Evolutionary conservation across 495 filamentous ascomycete genomes (phyloP).

Genomic region (Barbatosphaeria neglecta): DNA sequence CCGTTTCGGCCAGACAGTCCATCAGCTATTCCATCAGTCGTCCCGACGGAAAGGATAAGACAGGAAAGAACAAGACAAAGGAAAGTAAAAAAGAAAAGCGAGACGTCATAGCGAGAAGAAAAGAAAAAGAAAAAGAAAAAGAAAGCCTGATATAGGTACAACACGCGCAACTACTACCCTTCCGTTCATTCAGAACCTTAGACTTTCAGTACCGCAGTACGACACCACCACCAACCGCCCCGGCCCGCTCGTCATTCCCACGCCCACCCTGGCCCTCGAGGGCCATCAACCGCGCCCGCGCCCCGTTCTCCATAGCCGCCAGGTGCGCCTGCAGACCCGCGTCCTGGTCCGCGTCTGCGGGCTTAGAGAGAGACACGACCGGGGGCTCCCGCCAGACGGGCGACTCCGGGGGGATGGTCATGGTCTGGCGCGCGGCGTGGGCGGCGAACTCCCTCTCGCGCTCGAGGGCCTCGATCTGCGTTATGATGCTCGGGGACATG

Average conservation of each 20-base stretch:
- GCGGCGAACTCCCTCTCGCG: slow-evolving; percentile 18
- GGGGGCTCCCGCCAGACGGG: no score
- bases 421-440: slow-evolving; percentile 2
- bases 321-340: background rate
- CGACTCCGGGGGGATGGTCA: no score
- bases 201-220: background rate
- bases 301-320: background rate
- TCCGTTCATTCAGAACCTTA: background rate
- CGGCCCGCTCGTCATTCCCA: background rate
- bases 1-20: no score
- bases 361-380: no score
- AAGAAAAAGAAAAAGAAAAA: background rate
- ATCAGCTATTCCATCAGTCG: no score
- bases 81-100: background rate
- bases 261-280: no score
- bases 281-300: background rate
- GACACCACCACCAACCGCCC: background rate
- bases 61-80: no score
- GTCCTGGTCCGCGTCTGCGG: background rate
- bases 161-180: background rate
- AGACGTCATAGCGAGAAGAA: background rate
- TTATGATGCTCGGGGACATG: slow-evolving; percentile 6
- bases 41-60: no score
- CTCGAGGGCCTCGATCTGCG: slow-evolving; percentile 23
- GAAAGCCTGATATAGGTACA: background rate